A percentile compares a stretch with the other conserved stretches of the same genome.
These are phyloP conservation scores for Clitoria ternatea DNA, from an alignment of 306 rosid genomes.

Conservation along the genomic window DNA sequence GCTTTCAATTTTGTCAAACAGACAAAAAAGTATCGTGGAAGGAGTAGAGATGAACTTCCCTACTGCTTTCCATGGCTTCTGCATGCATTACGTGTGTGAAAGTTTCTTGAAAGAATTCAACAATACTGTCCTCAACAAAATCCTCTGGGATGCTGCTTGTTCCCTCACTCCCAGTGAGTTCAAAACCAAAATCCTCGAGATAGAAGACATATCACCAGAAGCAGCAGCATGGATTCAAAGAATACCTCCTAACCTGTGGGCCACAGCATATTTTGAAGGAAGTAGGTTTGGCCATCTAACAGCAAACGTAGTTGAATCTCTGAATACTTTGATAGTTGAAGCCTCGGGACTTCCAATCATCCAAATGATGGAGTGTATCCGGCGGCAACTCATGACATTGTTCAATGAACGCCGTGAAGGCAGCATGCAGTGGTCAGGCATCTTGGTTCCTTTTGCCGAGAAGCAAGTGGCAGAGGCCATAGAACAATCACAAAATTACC, in stretches of 20 bases:
- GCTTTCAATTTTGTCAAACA: slow-evolving; percentile 69
- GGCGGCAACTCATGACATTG: slow-evolving; percentile 66
- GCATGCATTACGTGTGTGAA: slow-evolving; percentile 64
- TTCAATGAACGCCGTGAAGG: slow-evolving; percentile 69
- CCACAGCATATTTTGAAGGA: slow-evolving; percentile 75
- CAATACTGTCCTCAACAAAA: slow-evolving; percentile 47
- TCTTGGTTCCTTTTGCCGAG: slow-evolving; percentile 68
- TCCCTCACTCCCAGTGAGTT: slow-evolving; percentile 56
- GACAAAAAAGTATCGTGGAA: slow-evolving; percentile 58
- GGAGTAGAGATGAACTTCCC: slow-evolving; percentile 73
- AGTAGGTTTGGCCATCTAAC: slow-evolving; percentile 60
- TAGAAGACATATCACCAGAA: slow-evolving; percentile 62
- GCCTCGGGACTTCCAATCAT: slow-evolving; percentile 72
- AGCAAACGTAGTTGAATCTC: slow-evolving; percentile 52
- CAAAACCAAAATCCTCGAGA: slow-evolving; percentile 60
- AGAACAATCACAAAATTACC: slow-evolving; percentile 54
- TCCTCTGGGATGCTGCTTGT: slow-evolving; percentile 70
- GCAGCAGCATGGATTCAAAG: slow-evolving; percentile 67
- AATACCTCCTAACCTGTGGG: slow-evolving; percentile 71
- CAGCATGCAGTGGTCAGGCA: slow-evolving; percentile 72
- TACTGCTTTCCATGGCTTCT: slow-evolving; percentile 73
- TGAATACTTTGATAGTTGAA: slow-evolving; percentile 54
- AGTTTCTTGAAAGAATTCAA: slow-evolving; percentile 67
- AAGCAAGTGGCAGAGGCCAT: slow-evolving; percentile 54
- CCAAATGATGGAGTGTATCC: slow-evolving; percentile 71